phyloP scores from a whole-genome alignment of 257 asterid genomes.

The Paulownia fortunei region DNA sequence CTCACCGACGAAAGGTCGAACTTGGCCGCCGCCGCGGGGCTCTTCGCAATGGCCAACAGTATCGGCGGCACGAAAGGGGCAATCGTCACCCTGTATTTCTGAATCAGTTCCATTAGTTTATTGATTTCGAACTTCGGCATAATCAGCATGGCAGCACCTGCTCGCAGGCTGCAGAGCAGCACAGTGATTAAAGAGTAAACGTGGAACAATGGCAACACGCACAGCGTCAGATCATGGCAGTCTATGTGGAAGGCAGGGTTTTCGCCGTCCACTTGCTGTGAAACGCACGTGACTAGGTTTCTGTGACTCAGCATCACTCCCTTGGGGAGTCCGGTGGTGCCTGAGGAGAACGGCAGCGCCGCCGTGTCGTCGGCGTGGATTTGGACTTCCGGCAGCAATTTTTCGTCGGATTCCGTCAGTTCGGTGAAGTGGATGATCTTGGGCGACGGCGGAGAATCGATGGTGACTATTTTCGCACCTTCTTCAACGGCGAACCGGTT shows the following conservation, averaged over 20 bases:
- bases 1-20: conserved; percentile 61
- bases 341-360: conserved; percentile 64
- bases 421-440: conserved; percentile 38
- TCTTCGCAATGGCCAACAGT: conserved; percentile 52
- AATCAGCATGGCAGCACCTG: conserved; percentile 51
- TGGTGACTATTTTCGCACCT: conserved; percentile 38
- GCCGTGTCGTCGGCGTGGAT: conserved; percentile 47
- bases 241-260: conserved; percentile 43
- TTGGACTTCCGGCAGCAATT: conserved; percentile 24
- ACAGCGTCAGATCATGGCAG: conserved; percentile 39
- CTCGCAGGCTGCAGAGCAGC: conserved; percentile 45
- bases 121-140: conserved; percentile 54
- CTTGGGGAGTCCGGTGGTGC: conserved; percentile 69
- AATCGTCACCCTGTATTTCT: conserved; percentile 52
- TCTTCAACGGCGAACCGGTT: neutral
- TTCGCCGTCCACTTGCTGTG: conserved; percentile 62
- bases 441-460: conserved; percentile 42
- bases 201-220: conserved; percentile 64
- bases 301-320: conserved; percentile 68
- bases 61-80: conserved; percentile 69
- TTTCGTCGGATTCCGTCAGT: conserved; percentile 44
- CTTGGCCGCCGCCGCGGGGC: conserved; percentile 36
- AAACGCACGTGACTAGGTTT: conserved; percentile 50
- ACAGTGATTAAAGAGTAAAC: conserved; percentile 46
- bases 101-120: conserved; percentile 39